Evolutionary conservation across 805 yeast species (phyloP).

Genomic region (Sungouiozyma ichnusensis): DNA sequence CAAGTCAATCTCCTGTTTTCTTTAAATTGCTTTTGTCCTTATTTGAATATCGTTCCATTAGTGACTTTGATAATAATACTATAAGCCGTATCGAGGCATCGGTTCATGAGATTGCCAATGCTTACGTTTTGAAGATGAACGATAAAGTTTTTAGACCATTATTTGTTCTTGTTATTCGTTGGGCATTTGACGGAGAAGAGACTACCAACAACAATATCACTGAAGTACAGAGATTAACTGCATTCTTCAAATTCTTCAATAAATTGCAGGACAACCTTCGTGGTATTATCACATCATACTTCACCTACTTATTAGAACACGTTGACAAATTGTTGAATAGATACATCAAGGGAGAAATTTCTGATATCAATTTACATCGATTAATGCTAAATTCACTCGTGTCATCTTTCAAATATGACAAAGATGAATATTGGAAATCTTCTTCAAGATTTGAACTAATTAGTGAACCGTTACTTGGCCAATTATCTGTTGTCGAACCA

Average conservation of each 20-base stretch:
- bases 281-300: conserved; percentile 82
- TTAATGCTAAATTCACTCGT: conserved; percentile 61
- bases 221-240: conserved; percentile 48
- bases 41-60: conserved; percentile 56
- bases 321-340: conserved; percentile 45
- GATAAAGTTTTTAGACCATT: conserved; percentile 90
- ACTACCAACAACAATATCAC: conserved; percentile 35
- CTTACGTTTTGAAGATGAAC: conserved; percentile 78
- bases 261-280: conserved; percentile 73
- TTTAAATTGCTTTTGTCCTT: conserved; percentile 58
- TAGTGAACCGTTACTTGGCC: conserved; percentile 50
- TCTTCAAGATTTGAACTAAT: conserved; percentile 73
- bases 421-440: conserved; percentile 91
- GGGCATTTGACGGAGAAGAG: conserved; percentile 88
- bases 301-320: conserved; percentile 75
- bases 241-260: conserved; percentile 80
- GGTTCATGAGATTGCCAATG: conserved; percentile 61
- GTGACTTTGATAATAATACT: conserved; percentile 58
- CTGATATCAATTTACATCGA: conserved; percentile 55
- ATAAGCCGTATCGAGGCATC: conserved; percentile 72
- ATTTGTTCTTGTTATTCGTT: conserved; percentile 74
- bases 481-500: conserved; percentile 59
- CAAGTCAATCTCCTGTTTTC: conserved; percentile 57
- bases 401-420: conserved; percentile 78
- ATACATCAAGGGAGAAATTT: conserved; percentile 34